Evolutionary conservation across 1,284 basidiomycete species (phyloP), one percentile per base, ranked within the genome.

Genomic region (Cryptococcus sp.): DNA sequence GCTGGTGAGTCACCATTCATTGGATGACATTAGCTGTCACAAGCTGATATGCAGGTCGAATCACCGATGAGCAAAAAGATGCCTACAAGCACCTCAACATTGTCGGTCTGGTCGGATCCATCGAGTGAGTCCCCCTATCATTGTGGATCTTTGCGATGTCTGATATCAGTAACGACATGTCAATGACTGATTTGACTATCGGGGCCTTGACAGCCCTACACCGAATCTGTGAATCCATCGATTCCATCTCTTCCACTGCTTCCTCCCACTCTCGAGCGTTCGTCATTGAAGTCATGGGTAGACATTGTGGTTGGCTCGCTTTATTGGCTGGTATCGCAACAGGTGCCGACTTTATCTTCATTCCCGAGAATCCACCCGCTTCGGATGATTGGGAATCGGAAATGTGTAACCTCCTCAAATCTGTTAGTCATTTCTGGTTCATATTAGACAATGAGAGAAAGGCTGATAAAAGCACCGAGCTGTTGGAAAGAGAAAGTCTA

Each of bases 251-350:
- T 60, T 94, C 92, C 7, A 98, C 94, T 1, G 94, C 94, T 11
- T 84, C 84, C 52, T 94, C 91, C 48, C 94, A 99, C 75, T 96
- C 91, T 14, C 84, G 96, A 59, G 96, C 96, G 0, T 99, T 99
- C 75, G 94, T 98, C 45, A 82, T 99, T 31, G 96, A 98, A 72
- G 94, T 98, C 56, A 99, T 98, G 96, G 96, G 96, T 23, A 80
- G 94, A 46, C 90, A 98, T 70, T 98, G 96, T 71, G 96, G 96
- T 32, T 98, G 93, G 96, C 81, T 98, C 23, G 92, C 94, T 1
- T 78, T 98, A 37, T 82, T 93, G 73, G 93, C 93, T 7, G 92
- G 89, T 59, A 86, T 98, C 44, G 89, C 88, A 81, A 87, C 87
- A 24, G 96, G 94, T 19, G 94, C 93, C 44, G 94, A 99, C 71